Conservation (phyloP, 345 rosid species). For the Orychophragmus violaceus region DNA sequence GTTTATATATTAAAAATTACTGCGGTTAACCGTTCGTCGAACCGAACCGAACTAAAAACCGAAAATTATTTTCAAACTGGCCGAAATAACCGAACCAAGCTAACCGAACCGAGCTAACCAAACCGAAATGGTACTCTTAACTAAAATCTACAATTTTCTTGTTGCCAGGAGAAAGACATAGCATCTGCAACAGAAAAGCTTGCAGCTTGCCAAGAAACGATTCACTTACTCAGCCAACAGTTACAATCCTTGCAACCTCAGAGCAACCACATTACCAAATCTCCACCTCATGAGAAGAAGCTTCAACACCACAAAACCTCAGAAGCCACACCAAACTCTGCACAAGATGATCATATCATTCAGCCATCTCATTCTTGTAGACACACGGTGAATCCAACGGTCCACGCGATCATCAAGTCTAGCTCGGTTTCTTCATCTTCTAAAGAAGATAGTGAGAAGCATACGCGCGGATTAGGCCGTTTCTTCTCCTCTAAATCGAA, state of each 20-base stretch:
- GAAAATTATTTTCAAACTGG: too few relatives aligned
- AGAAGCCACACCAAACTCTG: constrained; percentile 21
- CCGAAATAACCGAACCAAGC: too few relatives aligned
- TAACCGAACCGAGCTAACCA: too few relatives aligned
- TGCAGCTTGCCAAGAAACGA: constrained; percentile 73
- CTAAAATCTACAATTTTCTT: background rate
- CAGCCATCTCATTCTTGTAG: constrained; percentile 29
- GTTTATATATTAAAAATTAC: too few relatives aligned
- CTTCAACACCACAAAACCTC: constrained; percentile 10
- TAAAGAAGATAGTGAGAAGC: constrained; percentile 34
- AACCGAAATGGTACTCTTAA: background rate
- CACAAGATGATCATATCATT: constrained; percentile 15
- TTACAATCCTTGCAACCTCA: constrained; percentile 44
- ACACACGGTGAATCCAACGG: constrained; percentile 21
- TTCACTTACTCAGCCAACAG: constrained; percentile 60
- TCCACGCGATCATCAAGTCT: constrained; percentile 41
- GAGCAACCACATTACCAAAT: constrained; percentile 2
- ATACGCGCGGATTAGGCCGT: constrained; percentile 36
- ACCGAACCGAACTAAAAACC: too few relatives aligned
- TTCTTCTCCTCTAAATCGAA: constrained; percentile 47
- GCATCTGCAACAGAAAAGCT: constrained; percentile 59
- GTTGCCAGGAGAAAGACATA: constrained; percentile 54
- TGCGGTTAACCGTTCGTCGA: too few relatives aligned
- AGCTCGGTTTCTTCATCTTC: constrained; percentile 37
- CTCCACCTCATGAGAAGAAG: constrained; percentile 25